Base-by-base conservation (phyloP, 2,329 filamentous ascomycete genomes). In the Sclerotinia sclerotiorum region DNA sequence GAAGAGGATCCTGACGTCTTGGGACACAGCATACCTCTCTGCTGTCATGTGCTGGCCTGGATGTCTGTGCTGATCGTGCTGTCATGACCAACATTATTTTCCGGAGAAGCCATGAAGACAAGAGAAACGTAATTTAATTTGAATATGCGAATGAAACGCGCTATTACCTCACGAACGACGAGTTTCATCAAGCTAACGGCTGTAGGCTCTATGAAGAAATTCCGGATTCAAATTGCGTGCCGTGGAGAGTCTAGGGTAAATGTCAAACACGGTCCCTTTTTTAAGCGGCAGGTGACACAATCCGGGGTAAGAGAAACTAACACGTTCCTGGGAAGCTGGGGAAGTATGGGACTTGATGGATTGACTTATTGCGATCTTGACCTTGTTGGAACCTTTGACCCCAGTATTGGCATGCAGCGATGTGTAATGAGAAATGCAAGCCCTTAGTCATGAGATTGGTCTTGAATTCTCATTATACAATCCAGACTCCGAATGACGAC, bases 1-100 rank as follows among this genome's bases (percentile, higher is more conserved):
- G 79, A 46, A 93, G 79, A n/a, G 82, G 78, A 76, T 92, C 90
- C 73, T 86, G 81, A 79, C 78, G 77, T 92, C 90, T 15, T 91
- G 81, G 64, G 71, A 69, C 62, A 72, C 69, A 61, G 76, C 75
- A 75, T 76, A 72, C 56, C 56, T 74, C 75, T 75, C 71, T 74
- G 63, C 68, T 73, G 69, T 63, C 70, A 75, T 71, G 71, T 75
- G 71, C 63, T 62, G 65, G 65, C 35, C 35, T 54, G 15, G 56
- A 32, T 67, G 65, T 44, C 44, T 56, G 15, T 67, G 65, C 56
- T 49, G 52, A 66, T 67, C 57, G 15, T 52, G 65, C 46, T 67
- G 65, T 29, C 61, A 48, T 73, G 64, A 63, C 63, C 65, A 58
- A 54, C 32, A 60, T 68, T 65, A 56, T 49, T 55, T 51, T 62